Percentiles rank a stretch among this genome's conserved stretches.
Conservation (phyloP, 2,329 filamentous ascomycete genomes). For the Stemphylium beticola region DNA sequence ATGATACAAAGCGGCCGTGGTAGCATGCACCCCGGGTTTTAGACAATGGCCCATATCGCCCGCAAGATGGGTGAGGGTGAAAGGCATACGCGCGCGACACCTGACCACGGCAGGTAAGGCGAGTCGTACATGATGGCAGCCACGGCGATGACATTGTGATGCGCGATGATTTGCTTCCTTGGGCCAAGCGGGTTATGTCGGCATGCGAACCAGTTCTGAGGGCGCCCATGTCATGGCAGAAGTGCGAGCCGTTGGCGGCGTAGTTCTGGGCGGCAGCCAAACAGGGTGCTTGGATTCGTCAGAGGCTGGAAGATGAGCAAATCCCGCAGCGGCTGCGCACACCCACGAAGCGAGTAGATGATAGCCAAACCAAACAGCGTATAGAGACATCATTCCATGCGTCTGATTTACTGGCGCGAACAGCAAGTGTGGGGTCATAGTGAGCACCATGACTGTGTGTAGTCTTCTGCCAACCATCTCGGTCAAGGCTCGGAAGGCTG, state of each 20-base stretch:
- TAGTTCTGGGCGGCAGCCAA: slow-evolving; percentile 10
- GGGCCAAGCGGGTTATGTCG: slow-evolving; percentile 3
- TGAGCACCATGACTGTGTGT: background rate
- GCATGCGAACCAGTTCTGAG: slow-evolving; percentile 12
- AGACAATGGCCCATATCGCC: background rate
- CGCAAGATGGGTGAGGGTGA: background rate
- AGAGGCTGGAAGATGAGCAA: slow-evolving; percentile 4
- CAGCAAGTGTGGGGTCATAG: background rate
- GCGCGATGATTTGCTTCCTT: slow-evolving; percentile 3
- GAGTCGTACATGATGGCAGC: background rate
- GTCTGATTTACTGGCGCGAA: background rate
- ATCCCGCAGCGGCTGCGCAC: slow-evolving; percentile 7
- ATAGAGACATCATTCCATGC: background rate
- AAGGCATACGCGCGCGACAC: background rate
- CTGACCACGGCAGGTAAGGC: background rate
- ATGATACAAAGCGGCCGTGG: background rate
- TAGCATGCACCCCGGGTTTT: background rate
- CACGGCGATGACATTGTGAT: background rate
- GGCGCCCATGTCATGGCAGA: background rate
- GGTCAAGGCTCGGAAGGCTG: slow-evolving; percentile 15
- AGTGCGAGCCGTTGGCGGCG: slow-evolving; percentile 4
- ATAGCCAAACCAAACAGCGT: background rate
- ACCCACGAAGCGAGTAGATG: slow-evolving; percentile 9
- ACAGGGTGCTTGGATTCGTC: slow-evolving; percentile 12
- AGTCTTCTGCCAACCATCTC: background rate